Evolutionary conservation across 1,284 basidiomycete species (phyloP).

Genomic region (Thelephora terrestris): DNA sequence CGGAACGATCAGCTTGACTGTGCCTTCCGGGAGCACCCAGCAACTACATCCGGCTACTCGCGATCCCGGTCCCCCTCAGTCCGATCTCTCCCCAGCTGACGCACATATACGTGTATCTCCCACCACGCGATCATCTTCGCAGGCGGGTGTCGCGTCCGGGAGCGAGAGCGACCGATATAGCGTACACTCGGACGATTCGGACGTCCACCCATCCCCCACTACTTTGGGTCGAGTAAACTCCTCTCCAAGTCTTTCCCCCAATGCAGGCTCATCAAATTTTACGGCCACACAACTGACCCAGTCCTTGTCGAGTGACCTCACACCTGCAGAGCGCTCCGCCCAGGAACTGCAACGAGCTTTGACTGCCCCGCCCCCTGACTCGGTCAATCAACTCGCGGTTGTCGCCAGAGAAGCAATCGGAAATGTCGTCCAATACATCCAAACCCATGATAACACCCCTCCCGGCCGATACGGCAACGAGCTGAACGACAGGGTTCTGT

Average conservation of each 20-base stretch:
- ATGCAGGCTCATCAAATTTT: constrained; percentile 6
- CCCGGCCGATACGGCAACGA: constrained; percentile 34
- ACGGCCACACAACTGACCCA: constrained; percentile 11
- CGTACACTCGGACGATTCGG: constrained; percentile 70
- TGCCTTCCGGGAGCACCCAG: constrained; percentile 24
- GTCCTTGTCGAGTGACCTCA: constrained; percentile 29
- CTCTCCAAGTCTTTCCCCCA: constrained; percentile 11
- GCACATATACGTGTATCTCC: constrained; percentile 24
- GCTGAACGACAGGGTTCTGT: constrained; percentile 53
- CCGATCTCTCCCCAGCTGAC: constrained; percentile 22
- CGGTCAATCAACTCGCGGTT: constrained; percentile 48
- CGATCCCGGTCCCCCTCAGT: constrained; percentile 1
- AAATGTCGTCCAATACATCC: constrained; percentile 53
- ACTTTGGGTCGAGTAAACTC: constrained; percentile 26
- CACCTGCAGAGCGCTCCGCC: constrained; percentile 58
- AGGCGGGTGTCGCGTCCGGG: too few species aligned
- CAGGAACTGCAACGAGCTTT: constrained; percentile 54
- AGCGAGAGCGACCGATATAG: constrained; percentile 40
- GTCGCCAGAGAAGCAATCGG: constrained; percentile 49
- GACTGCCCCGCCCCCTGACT: constrained; percentile 43
- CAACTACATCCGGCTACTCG: neutral
- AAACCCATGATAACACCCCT: constrained; percentile 28
- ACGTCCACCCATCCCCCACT: constrained; percentile 42
- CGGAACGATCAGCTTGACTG: constrained; percentile 59
- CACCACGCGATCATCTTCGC: constrained; percentile 16